Evolutionary conservation across 2,329 filamentous ascomycete genomes (phyloP).

Genomic region (Chrysoporthe deuterocubensis): DNA sequence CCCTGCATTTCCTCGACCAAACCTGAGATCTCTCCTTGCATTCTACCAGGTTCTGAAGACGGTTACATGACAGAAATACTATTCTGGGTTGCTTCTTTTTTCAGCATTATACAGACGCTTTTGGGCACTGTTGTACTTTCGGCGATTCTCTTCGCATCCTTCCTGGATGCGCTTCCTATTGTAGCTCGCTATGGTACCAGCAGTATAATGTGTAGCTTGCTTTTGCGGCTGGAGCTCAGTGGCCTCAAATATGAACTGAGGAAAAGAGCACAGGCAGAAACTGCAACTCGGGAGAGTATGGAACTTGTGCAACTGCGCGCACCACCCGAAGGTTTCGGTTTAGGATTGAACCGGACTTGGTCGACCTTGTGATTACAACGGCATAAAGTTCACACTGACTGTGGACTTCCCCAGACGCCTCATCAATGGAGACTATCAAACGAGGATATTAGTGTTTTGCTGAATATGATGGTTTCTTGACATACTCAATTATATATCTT

Average conservation of each 20-base stretch:
- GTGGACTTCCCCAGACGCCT: too few species aligned
- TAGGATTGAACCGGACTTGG: too few species aligned
- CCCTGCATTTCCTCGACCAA: too few species aligned
- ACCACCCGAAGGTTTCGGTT: too few species aligned
- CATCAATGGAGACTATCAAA: too few species aligned
- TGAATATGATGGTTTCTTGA: too few species aligned
- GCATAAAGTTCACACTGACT: too few species aligned
- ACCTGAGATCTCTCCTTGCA: background rate
- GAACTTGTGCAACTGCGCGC: background rate
- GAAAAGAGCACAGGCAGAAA: background rate
- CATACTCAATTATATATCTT: too few species aligned
- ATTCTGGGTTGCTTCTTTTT: conserved; percentile 2
- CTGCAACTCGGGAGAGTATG: background rate
- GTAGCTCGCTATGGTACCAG: background rate
- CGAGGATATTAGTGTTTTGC: too few species aligned
- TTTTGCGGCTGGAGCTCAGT: conserved; percentile 10
- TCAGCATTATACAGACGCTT: conserved; percentile 10
- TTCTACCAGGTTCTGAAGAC: conserved; percentile 5
- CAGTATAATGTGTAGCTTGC: background rate
- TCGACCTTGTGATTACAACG: too few species aligned
- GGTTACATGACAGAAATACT: conserved; percentile 10
- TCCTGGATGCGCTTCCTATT: conserved; percentile 13
- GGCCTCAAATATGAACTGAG: conserved; percentile 3
- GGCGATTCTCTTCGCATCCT: conserved; percentile 9
- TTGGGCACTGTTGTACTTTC: conserved; percentile 14